Conservation (phyloP, 2,329 filamentous ascomycete species). For the Bimuria novae-zelandiae region DNA sequence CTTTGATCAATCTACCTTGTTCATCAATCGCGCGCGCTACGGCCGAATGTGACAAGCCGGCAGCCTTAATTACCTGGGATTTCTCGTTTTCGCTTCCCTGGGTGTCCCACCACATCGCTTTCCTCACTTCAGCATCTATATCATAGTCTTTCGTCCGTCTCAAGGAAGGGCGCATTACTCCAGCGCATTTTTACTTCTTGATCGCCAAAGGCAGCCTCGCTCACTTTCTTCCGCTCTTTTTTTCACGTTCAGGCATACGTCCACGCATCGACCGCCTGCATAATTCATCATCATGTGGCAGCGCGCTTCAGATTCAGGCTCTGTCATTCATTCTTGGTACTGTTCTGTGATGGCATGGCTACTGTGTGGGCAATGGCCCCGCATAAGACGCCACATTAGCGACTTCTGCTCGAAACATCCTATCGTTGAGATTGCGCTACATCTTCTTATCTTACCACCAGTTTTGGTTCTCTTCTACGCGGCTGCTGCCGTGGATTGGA, state of each 20-base stretch:
- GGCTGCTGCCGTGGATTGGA: neutral
- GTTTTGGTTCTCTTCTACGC: neutral
- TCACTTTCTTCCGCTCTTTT: too few species aligned
- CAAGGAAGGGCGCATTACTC: too few species aligned
- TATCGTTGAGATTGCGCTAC: neutral
- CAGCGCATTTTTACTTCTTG: too few species aligned
- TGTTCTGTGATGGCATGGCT: neutral
- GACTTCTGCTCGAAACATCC: neutral
- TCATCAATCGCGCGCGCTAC: neutral
- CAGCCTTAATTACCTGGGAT: too few species aligned
- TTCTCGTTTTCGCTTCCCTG: too few species aligned
- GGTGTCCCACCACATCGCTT: too few species aligned
- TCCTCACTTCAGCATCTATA: too few species aligned
- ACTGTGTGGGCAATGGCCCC: neutral
- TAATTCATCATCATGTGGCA: neutral
- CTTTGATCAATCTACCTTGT: neutral
- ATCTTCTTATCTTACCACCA: neutral
- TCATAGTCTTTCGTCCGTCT: too few species aligned
- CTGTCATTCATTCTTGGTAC: neutral
- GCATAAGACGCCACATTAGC: neutral
- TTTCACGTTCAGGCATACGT: neutral
- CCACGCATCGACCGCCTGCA: neutral
- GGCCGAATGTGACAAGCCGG: neutral
- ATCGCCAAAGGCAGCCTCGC: too few species aligned
- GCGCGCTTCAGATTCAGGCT: neutral